Percentiles rank a stretch among this genome's conserved stretches.
phyloP scores from a whole-genome alignment of 164 flowering plant species.

The Piper longum region DNA sequence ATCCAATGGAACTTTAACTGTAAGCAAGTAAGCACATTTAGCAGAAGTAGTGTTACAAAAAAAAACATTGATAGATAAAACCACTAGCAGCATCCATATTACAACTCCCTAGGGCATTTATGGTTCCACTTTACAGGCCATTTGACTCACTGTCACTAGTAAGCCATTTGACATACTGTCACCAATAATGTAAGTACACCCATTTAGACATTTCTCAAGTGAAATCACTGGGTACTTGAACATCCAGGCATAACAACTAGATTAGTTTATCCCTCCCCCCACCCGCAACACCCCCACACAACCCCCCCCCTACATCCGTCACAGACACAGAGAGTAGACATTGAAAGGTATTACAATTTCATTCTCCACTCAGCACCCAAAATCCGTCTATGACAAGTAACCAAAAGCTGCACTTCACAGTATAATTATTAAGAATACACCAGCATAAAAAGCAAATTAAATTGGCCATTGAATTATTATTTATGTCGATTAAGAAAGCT shows the following conservation, averaged over 20 bases:
- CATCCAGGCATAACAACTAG: not conserved
- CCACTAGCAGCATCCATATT: not conserved
- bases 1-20: conserved; percentile 95
- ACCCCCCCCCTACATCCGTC: no score
- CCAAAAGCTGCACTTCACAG: not conserved
- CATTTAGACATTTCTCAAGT: not conserved
- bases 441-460: no score
- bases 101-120: not conserved
- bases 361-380: no score
- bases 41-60: not conserved
- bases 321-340: no score
- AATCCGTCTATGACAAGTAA: not conserved
- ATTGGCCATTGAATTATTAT: not conserved
- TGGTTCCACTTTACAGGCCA: not conserved
- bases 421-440: no score
- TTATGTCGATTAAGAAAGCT: conserved; percentile 7
- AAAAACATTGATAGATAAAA: not conserved
- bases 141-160: not conserved
- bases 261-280: not conserved
- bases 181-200: not conserved
- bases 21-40: conserved; percentile 5
- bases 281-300: no score
- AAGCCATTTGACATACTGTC: not conserved
- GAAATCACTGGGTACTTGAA: not conserved
- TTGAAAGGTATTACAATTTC: no score